phyloP scores from a whole-genome alignment of 1,139 yeast genomes.

The Yamadazyma diddensiae region DNA sequence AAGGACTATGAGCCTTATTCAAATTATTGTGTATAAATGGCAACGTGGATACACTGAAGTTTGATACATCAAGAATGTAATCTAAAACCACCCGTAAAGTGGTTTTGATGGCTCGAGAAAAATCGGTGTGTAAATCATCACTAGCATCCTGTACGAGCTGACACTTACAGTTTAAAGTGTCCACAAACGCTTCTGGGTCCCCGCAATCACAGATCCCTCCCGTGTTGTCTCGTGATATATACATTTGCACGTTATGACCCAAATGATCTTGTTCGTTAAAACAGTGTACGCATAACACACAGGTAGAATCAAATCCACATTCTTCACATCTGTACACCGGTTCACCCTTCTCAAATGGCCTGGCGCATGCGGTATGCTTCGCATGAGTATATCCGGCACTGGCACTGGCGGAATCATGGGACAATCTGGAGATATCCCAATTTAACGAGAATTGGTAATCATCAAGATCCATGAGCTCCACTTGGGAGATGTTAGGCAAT shows the following conservation, averaged over 20 bases:
- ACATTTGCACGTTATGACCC: slow-evolving; percentile 59
- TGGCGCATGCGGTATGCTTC: slow-evolving; percentile 54
- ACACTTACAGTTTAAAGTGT: slow-evolving; percentile 51
- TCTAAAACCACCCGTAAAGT: slow-evolving; percentile 43
- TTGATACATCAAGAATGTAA: slow-evolving; percentile 47
- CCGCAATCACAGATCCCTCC: slow-evolving; percentile 91
- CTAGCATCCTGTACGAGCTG: slow-evolving; percentile 14
- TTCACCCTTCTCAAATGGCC: slow-evolving; percentile 56
- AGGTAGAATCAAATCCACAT: slow-evolving; percentile 72
- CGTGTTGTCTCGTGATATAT: slow-evolving; percentile 44
- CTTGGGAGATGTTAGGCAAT: slow-evolving; percentile 25
- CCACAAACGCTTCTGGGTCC: slow-evolving; percentile 76
- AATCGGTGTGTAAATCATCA: slow-evolving; percentile 11
- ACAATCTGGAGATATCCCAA: neutral
- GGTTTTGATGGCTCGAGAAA: slow-evolving; percentile 19
- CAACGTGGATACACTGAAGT: slow-evolving; percentile 31
- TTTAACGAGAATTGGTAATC: slow-evolving; percentile 6
- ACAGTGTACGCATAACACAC: slow-evolving; percentile 70
- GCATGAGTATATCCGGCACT: slow-evolving; percentile 22
- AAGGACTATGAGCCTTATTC: slow-evolving; percentile 16
- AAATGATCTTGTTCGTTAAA: slow-evolving; percentile 66
- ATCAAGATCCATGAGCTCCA: slow-evolving; percentile 17
- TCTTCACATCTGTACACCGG: slow-evolving; percentile 62
- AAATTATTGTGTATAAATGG: slow-evolving; percentile 33
- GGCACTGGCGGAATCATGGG: neutral